phyloP scores from a whole-genome alignment of 257 asterid species.

The Ilex aquifolium region DNA sequence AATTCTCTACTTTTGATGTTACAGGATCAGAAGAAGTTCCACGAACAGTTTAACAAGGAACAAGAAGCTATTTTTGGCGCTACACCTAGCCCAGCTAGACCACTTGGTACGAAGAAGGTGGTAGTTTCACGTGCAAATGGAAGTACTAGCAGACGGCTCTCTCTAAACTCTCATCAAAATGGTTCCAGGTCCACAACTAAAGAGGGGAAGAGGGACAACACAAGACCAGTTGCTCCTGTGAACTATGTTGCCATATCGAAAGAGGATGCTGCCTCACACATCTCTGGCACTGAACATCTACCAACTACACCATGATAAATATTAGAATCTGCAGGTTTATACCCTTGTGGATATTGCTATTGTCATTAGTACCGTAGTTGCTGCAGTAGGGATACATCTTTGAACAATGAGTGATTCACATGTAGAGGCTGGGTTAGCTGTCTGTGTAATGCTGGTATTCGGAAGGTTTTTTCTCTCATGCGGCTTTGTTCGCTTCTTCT shows the following conservation, averaged over 20 bases:
- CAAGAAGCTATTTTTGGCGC: constrained; percentile 56
- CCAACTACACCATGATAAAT: constrained; percentile 31
- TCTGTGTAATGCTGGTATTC: constrained; percentile 6
- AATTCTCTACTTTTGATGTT: not conserved
- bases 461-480: not conserved
- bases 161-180: constrained; percentile 73
- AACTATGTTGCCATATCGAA: constrained; percentile 73
- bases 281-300: constrained; percentile 30
- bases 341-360: constrained; percentile 11
- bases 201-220: constrained; percentile 68
- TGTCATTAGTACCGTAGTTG: constrained; percentile 22
- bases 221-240: constrained; percentile 55
- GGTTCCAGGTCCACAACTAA: constrained; percentile 67
- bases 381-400: constrained; percentile 27
- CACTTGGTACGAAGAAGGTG: constrained; percentile 56
- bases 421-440: constrained; percentile 6
- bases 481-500: not conserved
- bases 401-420: constrained; percentile 1
- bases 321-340: constrained; percentile 4
- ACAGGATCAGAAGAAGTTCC: constrained; percentile 78
- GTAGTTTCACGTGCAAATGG: constrained; percentile 74
- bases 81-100: constrained; percentile 86
- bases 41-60: constrained; percentile 61
- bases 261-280: constrained; percentile 46
- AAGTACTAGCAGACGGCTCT: constrained; percentile 58